Percentiles rank a stretch among this genome's conserved stretches.
phyloP scores from a whole-genome alignment of 2,329 filamentous ascomycete species.

The Hawksworthiomyces lignivorus region DNA sequence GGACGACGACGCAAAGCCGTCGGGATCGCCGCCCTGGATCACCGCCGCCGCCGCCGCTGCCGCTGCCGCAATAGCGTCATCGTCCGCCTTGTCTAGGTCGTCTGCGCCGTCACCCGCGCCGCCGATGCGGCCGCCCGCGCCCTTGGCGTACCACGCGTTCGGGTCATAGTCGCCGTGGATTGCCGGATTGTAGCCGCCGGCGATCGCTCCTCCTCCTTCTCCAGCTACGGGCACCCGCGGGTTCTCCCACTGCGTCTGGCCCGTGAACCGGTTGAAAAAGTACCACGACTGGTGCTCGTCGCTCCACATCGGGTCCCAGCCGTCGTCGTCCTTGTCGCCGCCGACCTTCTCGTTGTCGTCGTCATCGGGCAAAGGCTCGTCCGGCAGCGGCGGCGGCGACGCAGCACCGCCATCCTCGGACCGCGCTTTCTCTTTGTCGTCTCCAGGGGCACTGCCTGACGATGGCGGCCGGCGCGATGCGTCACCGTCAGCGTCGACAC shows the following conservation, averaged over 20 bases:
- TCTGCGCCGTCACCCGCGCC: conserved; percentile 23
- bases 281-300: conserved; percentile 60
- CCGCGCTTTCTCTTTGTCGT: not conserved
- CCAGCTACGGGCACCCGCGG: conserved; percentile 56
- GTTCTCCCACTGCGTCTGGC: conserved; percentile 74
- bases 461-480: too few species aligned
- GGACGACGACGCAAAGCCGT: conserved; percentile 59
- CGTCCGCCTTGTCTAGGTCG: conserved; percentile 17
- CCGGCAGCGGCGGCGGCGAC: conserved; percentile 26
- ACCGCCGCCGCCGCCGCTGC: conserved; percentile 34
- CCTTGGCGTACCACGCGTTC: conserved; percentile 83
- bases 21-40: conserved; percentile 87
- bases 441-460: not conserved
- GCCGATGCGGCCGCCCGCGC: conserved; percentile 17
- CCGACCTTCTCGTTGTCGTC: too few species aligned
- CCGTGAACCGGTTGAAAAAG: conserved; percentile 75
- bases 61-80: not conserved
- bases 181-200: conserved; percentile 83
- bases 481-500: too few species aligned
- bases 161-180: conserved; percentile 97
- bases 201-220: conserved; percentile 17
- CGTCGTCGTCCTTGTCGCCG: too few species aligned
- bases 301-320: conserved; percentile 78
- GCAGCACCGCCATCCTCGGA: too few species aligned
- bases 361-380: conserved; percentile 28